Percentiles rank a stretch among this genome's conserved stretches.
phyloP scores from a whole-genome alignment of 768 basidiomycete species.

The Phanerodontia chrysosporium region DNA sequence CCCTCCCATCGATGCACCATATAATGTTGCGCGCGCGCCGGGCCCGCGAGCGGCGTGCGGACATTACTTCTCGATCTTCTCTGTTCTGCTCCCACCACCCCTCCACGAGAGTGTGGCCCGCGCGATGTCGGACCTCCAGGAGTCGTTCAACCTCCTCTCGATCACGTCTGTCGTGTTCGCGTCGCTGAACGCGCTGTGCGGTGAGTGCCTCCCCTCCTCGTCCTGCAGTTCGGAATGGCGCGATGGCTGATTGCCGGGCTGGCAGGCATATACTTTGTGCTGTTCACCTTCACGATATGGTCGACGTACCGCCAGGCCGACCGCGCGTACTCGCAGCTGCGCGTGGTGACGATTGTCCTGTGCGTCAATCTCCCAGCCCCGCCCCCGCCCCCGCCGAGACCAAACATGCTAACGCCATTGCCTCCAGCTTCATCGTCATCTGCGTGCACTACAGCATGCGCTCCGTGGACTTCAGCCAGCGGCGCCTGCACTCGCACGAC shows the following conservation, averaged over 20 bases:
- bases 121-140: not conserved
- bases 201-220: not conserved
- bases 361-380: slow-evolving; percentile 10
- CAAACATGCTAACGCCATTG: no score
- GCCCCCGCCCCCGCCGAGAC: no score
- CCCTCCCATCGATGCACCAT: no score
- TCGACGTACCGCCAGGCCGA: slow-evolving; percentile 11
- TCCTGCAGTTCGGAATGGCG: no score
- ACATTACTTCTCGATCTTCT: no score
- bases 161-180: not conserved
- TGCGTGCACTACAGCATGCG: slow-evolving; percentile 18
- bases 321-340: slow-evolving; percentile 11
- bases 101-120: no score
- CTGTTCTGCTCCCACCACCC: no score
- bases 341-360: slow-evolving; percentile 17
- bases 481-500: not conserved
- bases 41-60: no score
- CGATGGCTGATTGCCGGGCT: not conserved
- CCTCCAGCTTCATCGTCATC: slow-evolving; percentile 16
- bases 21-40: no score
- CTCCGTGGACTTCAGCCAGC: slow-evolving; percentile 14
- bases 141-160: not conserved
- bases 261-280: slow-evolving; percentile 17
- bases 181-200: not conserved
- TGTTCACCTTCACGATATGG: slow-evolving; percentile 21